phyloP scores from a whole-genome alignment of 2,329 filamentous ascomycete genomes.

The Colletotrichum kahawae region DNA sequence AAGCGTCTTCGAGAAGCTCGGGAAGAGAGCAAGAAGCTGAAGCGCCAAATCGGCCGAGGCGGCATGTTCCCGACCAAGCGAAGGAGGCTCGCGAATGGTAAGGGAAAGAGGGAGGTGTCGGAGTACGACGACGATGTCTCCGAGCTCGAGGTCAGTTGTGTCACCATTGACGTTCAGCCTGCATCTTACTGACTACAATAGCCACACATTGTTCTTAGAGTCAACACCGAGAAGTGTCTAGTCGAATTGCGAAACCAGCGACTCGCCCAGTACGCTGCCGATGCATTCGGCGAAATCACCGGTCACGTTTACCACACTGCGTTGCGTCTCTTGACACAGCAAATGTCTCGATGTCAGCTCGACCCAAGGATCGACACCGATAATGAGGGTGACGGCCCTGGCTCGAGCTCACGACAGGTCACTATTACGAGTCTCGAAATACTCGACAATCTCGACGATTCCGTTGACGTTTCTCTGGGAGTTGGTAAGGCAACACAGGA shows the following conservation, averaged over 20 bases:
- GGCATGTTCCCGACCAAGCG: slow-evolving; percentile 51
- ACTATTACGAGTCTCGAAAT: slow-evolving; percentile 60
- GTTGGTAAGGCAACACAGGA: slow-evolving; percentile 60
- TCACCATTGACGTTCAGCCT: not conserved
- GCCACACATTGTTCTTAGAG: slow-evolving; percentile 74
- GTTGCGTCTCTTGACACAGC: slow-evolving; percentile 72
- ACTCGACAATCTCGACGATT: slow-evolving; percentile 56
- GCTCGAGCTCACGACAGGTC: slow-evolving; percentile 31
- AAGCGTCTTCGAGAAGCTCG: slow-evolving; percentile 58
- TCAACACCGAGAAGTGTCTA: slow-evolving; percentile 86
- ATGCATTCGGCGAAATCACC: slow-evolving; percentile 74
- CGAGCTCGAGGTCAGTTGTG: slow-evolving; percentile 57
- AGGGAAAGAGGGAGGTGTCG: slow-evolving; percentile 36
- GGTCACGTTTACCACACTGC: slow-evolving; percentile 79
- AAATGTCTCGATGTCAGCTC: slow-evolving; percentile 69
- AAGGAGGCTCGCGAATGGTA: slow-evolving; percentile 59
- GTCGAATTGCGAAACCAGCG: slow-evolving; percentile 82
- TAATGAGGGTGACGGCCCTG: slow-evolving; percentile 32
- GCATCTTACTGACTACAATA: slow-evolving; percentile 42
- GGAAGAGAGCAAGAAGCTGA: slow-evolving; percentile 55
- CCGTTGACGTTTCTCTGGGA: slow-evolving; percentile 58
- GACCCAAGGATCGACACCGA: slow-evolving; percentile 56
- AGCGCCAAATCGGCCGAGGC: slow-evolving; percentile 54
- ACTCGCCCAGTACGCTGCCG: slow-evolving; percentile 74
- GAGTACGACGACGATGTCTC: slow-evolving; percentile 45